These are phyloP conservation scores for Podospora tetraspora DNA, from an alignment of 495 filamentous ascomycete genomes.

Conservation along the genomic window DNA sequence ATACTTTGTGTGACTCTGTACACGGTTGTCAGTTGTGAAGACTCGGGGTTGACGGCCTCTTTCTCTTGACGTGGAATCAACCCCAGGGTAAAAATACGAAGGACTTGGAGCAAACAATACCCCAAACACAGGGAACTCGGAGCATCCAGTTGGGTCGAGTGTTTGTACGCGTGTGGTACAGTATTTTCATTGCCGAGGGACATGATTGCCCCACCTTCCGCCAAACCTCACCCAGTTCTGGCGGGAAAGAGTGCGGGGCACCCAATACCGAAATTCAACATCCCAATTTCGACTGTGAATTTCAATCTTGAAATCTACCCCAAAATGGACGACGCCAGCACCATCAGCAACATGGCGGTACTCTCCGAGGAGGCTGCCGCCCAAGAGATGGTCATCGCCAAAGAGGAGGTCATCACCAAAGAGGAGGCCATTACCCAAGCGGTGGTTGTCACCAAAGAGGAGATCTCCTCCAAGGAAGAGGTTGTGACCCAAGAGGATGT, in stretches of 20 bases:
- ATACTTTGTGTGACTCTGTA: background rate
- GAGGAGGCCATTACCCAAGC: background rate
- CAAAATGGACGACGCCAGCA: background rate
- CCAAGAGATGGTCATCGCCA: background rate
- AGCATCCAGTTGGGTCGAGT: background rate
- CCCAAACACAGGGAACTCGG: background rate
- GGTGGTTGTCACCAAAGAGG: background rate
- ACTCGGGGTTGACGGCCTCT: background rate
- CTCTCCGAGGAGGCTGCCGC: background rate
- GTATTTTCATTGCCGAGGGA: background rate
- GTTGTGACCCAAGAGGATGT: background rate
- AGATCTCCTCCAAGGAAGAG: background rate
- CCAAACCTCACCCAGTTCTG: background rate
- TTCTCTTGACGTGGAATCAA: background rate
- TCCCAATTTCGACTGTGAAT: background rate
- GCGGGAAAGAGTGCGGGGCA: background rate
- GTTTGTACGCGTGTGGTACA: background rate
- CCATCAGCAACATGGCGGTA: background rate
- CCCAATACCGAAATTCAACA: background rate
- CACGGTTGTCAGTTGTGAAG: background rate
- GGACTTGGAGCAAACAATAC: background rate
- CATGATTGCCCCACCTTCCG: background rate
- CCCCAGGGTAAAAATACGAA: background rate
- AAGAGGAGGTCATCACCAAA: background rate
- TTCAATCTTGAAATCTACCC: background rate